These are phyloP conservation scores for Geosmithia putterillii DNA, from an alignment of 2,329 filamentous ascomycete genomes.

Conservation along the genomic window DNA sequence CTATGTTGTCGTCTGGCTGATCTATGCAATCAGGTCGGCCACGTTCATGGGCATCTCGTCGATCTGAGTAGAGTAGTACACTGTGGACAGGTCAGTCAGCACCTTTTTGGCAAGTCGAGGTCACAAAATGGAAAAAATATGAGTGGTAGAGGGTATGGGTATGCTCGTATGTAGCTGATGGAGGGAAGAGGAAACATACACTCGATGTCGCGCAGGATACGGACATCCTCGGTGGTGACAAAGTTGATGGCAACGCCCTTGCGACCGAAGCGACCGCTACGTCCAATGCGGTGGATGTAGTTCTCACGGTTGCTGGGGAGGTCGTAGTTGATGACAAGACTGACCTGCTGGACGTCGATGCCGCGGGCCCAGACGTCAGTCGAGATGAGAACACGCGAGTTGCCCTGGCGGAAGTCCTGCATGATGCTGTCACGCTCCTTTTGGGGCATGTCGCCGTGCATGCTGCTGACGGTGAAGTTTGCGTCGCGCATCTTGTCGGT, in stretches of 20 bases:
- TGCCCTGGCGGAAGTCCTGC: constrained; percentile 96
- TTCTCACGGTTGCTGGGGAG: constrained; percentile 97
- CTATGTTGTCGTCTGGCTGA: too few relatives aligned
- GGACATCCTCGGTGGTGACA: constrained; percentile 93
- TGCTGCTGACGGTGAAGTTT: constrained; percentile 96
- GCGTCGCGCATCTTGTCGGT: constrained; percentile 99
- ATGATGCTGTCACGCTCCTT: constrained; percentile 98
- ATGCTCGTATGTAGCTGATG: too few relatives aligned
- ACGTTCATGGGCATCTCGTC: constrained; percentile 99
- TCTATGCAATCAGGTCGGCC: constrained; percentile 44
- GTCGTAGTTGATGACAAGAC: constrained; percentile 98
- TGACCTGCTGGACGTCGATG: constrained; percentile 98
- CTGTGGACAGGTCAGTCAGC: constrained; percentile 31
- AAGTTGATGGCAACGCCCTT: constrained; percentile 99
- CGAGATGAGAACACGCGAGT: constrained; percentile 89
- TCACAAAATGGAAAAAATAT: neutral
- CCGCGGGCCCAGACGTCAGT: constrained; percentile 97
- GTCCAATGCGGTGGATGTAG: constrained; percentile 97
- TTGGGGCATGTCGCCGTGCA: constrained; percentile 99
- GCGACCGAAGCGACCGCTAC: constrained; percentile 87
- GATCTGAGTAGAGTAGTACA: constrained; percentile 94
- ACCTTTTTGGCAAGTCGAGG: neutral
- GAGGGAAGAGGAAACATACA: constrained; percentile 36
- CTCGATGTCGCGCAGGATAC: constrained; percentile 95
- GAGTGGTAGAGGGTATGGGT: neutral